Evolutionary conservation across 805 yeast species (phyloP).

Genomic region (Yarrowia sp.): DNA sequence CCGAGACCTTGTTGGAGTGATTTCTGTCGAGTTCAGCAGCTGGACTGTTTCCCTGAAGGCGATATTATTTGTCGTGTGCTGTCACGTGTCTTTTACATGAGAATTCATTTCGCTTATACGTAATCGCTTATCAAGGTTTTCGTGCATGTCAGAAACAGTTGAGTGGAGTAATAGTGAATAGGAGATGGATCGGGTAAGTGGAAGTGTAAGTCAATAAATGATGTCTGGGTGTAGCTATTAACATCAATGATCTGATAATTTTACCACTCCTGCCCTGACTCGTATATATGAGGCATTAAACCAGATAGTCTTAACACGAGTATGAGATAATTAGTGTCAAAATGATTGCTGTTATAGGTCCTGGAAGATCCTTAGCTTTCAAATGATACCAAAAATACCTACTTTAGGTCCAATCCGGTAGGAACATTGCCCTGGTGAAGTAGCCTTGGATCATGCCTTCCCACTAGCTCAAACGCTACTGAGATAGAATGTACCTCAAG

Average conservation of each 20-base stretch:
- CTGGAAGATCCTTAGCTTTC: background rate
- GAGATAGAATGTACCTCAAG: too few species aligned
- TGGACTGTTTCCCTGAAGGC: too few species aligned
- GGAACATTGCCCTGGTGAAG: too few species aligned
- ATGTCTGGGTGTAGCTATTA: too few species aligned
- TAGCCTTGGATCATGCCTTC: too few species aligned
- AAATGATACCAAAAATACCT: background rate
- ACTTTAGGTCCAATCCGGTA: too few species aligned
- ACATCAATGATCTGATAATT: too few species aligned
- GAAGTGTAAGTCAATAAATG: background rate
- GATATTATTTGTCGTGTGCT: background rate
- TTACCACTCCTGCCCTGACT: too few species aligned
- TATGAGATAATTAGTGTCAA: too few species aligned
- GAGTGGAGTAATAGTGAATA: background rate
- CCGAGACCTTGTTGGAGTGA: background rate
- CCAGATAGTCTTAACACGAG: background rate
- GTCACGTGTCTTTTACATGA: slow-evolving; percentile 16
- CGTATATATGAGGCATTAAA: background rate
- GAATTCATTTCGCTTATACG: slow-evolving; percentile 24
- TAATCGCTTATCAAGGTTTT: slow-evolving; percentile 29
- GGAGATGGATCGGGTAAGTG: background rate
- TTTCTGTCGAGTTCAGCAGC: too few species aligned
- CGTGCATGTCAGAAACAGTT: slow-evolving; percentile 2
- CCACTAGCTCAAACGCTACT: too few species aligned
- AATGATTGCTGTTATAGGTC: background rate